Percentiles rank a stretch among this genome's conserved stretches.
These are phyloP conservation scores for Paxillus ammoniavirescens DNA, from an alignment of 768 basidiomycete genomes.

Conservation along the genomic window DNA sequence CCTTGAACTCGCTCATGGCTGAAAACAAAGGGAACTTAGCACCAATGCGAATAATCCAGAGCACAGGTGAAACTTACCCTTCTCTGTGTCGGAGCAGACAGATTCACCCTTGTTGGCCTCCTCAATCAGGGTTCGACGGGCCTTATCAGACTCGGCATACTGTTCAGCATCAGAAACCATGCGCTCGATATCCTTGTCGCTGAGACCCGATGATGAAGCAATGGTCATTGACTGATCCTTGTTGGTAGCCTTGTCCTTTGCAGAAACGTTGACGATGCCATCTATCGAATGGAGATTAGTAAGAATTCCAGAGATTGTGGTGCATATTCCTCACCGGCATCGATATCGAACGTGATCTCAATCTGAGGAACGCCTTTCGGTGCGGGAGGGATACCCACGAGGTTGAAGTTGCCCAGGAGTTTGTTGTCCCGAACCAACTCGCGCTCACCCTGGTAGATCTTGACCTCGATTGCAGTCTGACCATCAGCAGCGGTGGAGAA, in stretches of 20 bases:
- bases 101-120: slow-evolving; percentile 97
- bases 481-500: slow-evolving; percentile 99
- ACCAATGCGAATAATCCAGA: neutral
- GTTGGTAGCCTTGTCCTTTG: slow-evolving; percentile 89
- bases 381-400: slow-evolving; percentile 91
- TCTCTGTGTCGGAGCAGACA: slow-evolving; percentile 92
- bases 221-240: slow-evolving; percentile 98
- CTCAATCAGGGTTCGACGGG: slow-evolving; percentile 85
- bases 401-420: slow-evolving; percentile 98
- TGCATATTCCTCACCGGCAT: slow-evolving; percentile 61
- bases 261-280: slow-evolving; percentile 96
- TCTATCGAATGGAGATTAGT: slow-evolving; percentile 40
- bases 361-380: slow-evolving; percentile 77
- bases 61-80: slow-evolving; percentile 50
- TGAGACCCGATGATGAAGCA: slow-evolving; percentile 94
- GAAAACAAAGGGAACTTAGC: slow-evolving; percentile 6
- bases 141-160: slow-evolving; percentile 91
- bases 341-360: slow-evolving; percentile 93
- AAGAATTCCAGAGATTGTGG: neutral
- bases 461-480: slow-evolving; percentile 99
- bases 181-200: slow-evolving; percentile 93
- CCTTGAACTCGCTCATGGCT: slow-evolving; percentile 98
- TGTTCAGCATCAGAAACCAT: slow-evolving; percentile 96
- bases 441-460: slow-evolving; percentile 99
- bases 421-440: slow-evolving; percentile 99